Percentiles rank a stretch among this genome's conserved stretches.
Evolutionary conservation across 208 protist species (phyloP).

Genomic region (Trypanosoma platydactyli): DNA sequence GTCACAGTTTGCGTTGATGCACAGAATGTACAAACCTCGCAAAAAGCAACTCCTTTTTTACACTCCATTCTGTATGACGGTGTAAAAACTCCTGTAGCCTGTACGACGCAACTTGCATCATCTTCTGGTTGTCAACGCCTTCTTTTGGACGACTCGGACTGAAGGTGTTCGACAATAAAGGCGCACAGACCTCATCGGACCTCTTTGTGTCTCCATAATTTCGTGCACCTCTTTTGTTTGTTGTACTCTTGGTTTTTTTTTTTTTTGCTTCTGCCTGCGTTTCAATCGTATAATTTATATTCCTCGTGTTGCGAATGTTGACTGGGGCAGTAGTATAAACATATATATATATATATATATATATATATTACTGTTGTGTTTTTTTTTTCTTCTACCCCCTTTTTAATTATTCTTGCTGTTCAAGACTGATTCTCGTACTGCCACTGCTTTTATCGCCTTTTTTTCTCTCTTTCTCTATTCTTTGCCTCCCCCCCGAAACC

Average conservation of each 20-base stretch:
- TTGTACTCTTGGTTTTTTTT: neutral
- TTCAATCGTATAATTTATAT: no score
- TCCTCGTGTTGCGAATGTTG: no score
- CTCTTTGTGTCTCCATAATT: no score
- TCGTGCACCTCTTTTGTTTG: neutral
- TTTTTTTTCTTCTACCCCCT: neutral
- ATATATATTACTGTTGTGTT: neutral
- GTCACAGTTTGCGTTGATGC: no score
- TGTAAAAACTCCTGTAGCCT: neutral
- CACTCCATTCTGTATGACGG: constrained; percentile 12
- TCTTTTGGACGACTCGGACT: constrained; percentile 26
- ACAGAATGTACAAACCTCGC: neutral
- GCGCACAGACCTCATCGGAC: no score
- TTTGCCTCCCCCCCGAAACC: neutral
- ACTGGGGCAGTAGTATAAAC: no score
- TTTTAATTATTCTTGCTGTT: neutral
- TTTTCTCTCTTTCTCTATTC: constrained; percentile 4
- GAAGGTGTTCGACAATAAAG: neutral
- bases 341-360: no score
- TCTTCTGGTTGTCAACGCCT: neutral
- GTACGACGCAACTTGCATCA: neutral
- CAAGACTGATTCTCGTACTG: no score
- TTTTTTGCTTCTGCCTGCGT: neutral
- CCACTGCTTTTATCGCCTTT: neutral
- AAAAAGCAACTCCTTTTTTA: neutral